phyloP scores from a whole-genome alignment of 192 early-diverging fungal genomes.

The Lunasporangiospora selenospora region DNA sequence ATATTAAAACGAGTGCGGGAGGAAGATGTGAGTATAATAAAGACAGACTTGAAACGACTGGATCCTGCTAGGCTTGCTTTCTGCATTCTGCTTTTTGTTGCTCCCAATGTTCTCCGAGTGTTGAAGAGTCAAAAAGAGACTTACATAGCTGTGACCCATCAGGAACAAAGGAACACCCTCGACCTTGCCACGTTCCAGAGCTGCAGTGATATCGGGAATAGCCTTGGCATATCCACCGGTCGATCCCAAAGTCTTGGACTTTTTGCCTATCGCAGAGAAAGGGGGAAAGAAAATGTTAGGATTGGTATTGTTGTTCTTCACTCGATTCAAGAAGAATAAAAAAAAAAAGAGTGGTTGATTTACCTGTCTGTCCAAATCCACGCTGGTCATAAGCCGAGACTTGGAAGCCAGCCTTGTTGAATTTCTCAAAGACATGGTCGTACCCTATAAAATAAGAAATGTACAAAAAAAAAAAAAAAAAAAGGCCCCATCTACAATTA shows the following conservation, averaged over 20 bases:
- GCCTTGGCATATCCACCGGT: slow-evolving; percentile 56
- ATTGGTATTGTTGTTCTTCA: too few relatives aligned
- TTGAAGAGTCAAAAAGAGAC: too few relatives aligned
- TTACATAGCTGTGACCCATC: slow-evolving; percentile 62
- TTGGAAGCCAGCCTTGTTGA: slow-evolving; percentile 61
- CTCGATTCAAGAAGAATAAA: too few relatives aligned
- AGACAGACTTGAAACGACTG: too few relatives aligned
- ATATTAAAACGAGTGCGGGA: too few relatives aligned
- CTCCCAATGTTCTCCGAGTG: too few relatives aligned
- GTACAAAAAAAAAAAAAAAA: neutral
- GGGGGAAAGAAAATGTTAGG: neutral
- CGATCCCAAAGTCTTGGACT: slow-evolving; percentile 51
- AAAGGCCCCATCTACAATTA: too few relatives aligned
- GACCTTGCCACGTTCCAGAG: slow-evolving; percentile 41
- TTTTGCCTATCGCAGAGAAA: slow-evolving; percentile 33
- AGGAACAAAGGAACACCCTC: slow-evolving; percentile 55
- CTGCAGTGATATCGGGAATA: slow-evolving; percentile 57
- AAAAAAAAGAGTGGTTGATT: neutral
- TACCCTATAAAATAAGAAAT: slow-evolving; percentile 55
- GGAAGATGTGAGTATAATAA: too few relatives aligned
- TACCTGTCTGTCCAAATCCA: slow-evolving; percentile 69
- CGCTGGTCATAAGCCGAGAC: slow-evolving; percentile 68
- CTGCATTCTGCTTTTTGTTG: too few relatives aligned
- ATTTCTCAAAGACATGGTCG: slow-evolving; percentile 63
- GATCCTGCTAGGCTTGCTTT: too few relatives aligned